Evolutionary conservation across 768 basidiomycete species (phyloP), one percentile per base, ranked within the genome.

Genomic region (Lentinula raphanica): DNA sequence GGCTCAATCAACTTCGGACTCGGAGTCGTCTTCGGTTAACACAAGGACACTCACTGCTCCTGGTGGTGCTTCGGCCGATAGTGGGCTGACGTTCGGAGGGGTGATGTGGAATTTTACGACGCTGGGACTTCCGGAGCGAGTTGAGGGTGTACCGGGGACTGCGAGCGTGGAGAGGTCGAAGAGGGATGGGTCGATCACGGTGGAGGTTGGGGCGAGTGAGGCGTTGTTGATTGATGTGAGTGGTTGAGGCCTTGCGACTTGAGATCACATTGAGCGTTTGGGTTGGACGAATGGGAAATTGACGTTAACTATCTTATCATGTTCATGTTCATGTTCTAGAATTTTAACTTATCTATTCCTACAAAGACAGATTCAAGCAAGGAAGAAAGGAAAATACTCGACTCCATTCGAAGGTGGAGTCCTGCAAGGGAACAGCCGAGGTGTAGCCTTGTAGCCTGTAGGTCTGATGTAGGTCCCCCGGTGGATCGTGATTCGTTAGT

Each of bases 81-180:
- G 11, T 21, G 25, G 42, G 3, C 17, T 54, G 38, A 54, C 39
- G 17, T 54, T 54, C 28, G 53, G 53, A 27, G 53, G 53, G 15
- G 21, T 54, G 4, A 54, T 54, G 53, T 54, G 53, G 53, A 54
- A 54, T 54, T 54, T 15, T 42, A 54, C 53, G 17, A 54, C 53
- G 2, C 38, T 29, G 17, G 53, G 53, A 17, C 28, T 54, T n/a
- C 53, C 53, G 11, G 25, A 40, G 53, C 23, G 23, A 21, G 40
- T 54, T 8, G 11, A 39, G 38, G 11, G 15, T 15, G 53, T 54
- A 6, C 53, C 53, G 17, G 53, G 53, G 17, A 44, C 19, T 39
- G 38, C 28, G 13, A 2, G 7, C 11, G 53, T 54, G 27, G n/a
- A 36, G 13, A 54, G 53, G 17, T 39, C 32, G 8, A 0, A 15